Evolutionary conservation across 257 asterid species (phyloP), one percentile per base, ranked within the genome.

Genomic region (Solanum corneliomulleri): DNA sequence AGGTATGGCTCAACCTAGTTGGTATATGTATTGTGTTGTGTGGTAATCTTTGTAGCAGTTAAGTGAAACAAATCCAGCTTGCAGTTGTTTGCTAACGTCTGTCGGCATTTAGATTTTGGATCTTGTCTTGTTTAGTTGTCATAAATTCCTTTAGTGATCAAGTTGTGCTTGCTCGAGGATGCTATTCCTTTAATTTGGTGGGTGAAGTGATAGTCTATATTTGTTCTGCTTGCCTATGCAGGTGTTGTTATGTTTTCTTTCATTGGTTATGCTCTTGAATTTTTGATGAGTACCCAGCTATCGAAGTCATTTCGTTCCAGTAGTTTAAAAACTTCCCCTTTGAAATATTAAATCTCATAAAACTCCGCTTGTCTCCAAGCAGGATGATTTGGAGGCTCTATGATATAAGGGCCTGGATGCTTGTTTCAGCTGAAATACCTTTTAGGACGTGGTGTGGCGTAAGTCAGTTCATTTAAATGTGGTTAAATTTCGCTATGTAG

Each of bases 371-470:
- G 95, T 95, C 94, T 95, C 94, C 87, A 92, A 95, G 98, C 98
- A 95, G 98, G 98, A 92, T 80, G 85, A 80, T 45, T 78, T 49
- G 85, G 68, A 80, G 97, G 95, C 98, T 95, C 95, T 95, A 95
- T 89, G 94, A 92, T 91, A 91, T 95, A 95, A 96, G 85, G 95
- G 98, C 94, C 95, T 92, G 94, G 95, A 91, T 5, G 92, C 95
- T 89, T 94, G 92, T 94, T 95, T 92, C 94, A 85, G 98, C 96
- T 93, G 96, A 94, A 94, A 90, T 91, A 93, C 98, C 94, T 92
- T 94, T 91, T 92, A 95, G 91, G 91, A 93, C 93, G 88, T 93
- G 96, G 95, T 93, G 93, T 93, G 93, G 87, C 35, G 90, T 95
- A 94, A 96, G 98, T 95, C 98, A 93, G 98, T 95, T 91, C 39